These are phyloP conservation scores for Afroboletus lepidellus DNA, from an alignment of 1,284 basidiomycete genomes.

Conservation along the genomic window DNA sequence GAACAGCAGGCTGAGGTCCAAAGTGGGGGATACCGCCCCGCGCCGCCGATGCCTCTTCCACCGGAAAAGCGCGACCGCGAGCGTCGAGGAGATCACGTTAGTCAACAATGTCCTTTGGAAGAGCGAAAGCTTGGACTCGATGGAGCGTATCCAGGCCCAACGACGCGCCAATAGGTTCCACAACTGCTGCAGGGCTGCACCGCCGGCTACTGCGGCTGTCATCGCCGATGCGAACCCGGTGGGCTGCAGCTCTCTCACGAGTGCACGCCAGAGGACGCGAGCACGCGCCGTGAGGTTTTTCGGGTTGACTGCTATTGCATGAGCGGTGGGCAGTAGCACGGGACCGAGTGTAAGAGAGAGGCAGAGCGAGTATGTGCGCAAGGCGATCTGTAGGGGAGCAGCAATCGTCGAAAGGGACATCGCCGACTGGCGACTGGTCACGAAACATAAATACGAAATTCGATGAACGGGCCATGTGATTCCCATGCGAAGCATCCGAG, in stretches of 20 bases:
- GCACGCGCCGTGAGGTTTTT: constrained; percentile 14
- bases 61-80: constrained; percentile 58
- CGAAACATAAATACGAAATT: not conserved
- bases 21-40: constrained; percentile 47
- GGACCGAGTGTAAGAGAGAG: constrained; percentile 67
- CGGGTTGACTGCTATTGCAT: constrained; percentile 30
- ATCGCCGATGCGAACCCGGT: constrained; percentile 70
- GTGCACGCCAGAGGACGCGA: constrained; percentile 39
- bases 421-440: not conserved
- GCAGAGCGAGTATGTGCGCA: constrained; percentile 67
- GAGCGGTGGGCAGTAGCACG: constrained; percentile 52
- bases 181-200: constrained; percentile 47
- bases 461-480: constrained; percentile 15
- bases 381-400: constrained; percentile 53
- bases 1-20: constrained; percentile 67
- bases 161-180: constrained; percentile 39
- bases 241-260: constrained; percentile 54
- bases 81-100: constrained; percentile 54
- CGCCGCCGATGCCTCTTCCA: constrained; percentile 18
- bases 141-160: not conserved
- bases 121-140: constrained; percentile 17
- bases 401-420: constrained; percentile 7
- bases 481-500: not conserved
- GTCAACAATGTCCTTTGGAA: constrained; percentile 54
- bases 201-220: constrained; percentile 61